Conservation (phyloP, 192 early-diverging fungal species). For the Linnemannia schmuckeri region DNA sequence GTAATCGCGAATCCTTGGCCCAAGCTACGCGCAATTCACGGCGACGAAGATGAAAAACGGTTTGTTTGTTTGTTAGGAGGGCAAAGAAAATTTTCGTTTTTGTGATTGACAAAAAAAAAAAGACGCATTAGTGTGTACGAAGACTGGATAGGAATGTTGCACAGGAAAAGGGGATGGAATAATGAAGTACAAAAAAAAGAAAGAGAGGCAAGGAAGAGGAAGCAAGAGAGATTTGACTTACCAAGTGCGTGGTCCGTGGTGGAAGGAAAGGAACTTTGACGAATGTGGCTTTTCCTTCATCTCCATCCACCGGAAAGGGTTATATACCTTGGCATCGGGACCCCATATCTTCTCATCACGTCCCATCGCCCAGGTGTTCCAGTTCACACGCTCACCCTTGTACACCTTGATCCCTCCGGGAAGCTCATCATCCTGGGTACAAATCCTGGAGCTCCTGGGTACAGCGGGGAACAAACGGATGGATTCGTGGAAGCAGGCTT, state of each 20-base stretch:
- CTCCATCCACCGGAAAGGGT: slow-evolving; percentile 73
- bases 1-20: slow-evolving; percentile 47
- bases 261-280: slow-evolving; percentile 67
- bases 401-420: slow-evolving; percentile 72
- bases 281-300: slow-evolving; percentile 35
- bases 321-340: slow-evolving; percentile 69
- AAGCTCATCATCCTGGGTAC: slow-evolving; percentile 69
- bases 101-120: not conserved
- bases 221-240: not conserved
- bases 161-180: not conserved
- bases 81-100: not conserved
- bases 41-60: no score
- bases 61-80: not conserved
- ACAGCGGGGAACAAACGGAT: slow-evolving; percentile 76
- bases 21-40: not conserved
- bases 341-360: slow-evolving; percentile 73
- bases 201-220: not conserved
- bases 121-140: no score
- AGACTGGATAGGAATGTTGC: not conserved
- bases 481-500: slow-evolving; percentile 67
- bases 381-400: slow-evolving; percentile 64
- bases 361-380: slow-evolving; percentile 66
- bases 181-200: not conserved
- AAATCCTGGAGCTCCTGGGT: slow-evolving; percentile 65
- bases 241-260: slow-evolving; percentile 66